phyloP scores from a whole-genome alignment of 1,139 yeast species.

The Blastobotrys raffinosifermentans region DNA sequence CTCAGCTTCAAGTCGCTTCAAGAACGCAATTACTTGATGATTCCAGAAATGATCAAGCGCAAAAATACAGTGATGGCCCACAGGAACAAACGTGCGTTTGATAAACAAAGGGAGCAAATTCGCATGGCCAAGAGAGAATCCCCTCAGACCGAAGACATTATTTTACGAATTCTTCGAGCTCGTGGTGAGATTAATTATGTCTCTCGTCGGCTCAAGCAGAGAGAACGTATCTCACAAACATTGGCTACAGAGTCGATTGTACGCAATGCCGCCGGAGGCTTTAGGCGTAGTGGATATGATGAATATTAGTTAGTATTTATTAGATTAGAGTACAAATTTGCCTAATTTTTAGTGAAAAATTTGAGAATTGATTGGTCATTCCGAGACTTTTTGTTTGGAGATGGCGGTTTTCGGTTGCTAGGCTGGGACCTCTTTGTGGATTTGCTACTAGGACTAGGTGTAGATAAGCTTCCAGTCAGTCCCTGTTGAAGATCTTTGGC shows the following conservation, averaged over 20 bases:
- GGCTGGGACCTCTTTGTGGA: not conserved
- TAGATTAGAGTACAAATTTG: too few relatives aligned
- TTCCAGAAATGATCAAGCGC: slow-evolving; percentile 56
- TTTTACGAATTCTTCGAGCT: slow-evolving; percentile 49
- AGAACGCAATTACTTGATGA: slow-evolving; percentile 30
- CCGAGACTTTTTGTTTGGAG: slow-evolving; percentile 3
- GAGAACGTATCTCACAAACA: slow-evolving; percentile 58
- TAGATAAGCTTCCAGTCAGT: slow-evolving; percentile 14
- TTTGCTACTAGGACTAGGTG: not conserved
- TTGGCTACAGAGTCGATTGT: slow-evolving; percentile 52
- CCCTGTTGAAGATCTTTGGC: slow-evolving; percentile 42
- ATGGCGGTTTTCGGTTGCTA: not conserved
- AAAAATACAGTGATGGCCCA: slow-evolving; percentile 67
- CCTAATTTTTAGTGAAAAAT: too few relatives aligned
- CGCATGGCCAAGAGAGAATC: slow-evolving; percentile 48
- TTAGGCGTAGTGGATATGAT: slow-evolving; percentile 7
- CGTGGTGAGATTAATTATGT: slow-evolving; percentile 45
- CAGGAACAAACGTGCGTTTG: slow-evolving; percentile 59
- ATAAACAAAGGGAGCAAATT: slow-evolving; percentile 46
- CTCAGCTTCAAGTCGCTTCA: slow-evolving; percentile 25
- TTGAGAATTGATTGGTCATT: slow-evolving; percentile 12
- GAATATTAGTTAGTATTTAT: not conserved
- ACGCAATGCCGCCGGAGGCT: slow-evolving; percentile 19
- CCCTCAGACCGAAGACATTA: slow-evolving; percentile 62
- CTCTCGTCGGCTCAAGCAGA: slow-evolving; percentile 51